A percentile compares a stretch with the other conserved stretches of the same genome.
Evolutionary conservation across 306 rosid species (phyloP).

Genomic region (Oemleria cerasiformis): DNA sequence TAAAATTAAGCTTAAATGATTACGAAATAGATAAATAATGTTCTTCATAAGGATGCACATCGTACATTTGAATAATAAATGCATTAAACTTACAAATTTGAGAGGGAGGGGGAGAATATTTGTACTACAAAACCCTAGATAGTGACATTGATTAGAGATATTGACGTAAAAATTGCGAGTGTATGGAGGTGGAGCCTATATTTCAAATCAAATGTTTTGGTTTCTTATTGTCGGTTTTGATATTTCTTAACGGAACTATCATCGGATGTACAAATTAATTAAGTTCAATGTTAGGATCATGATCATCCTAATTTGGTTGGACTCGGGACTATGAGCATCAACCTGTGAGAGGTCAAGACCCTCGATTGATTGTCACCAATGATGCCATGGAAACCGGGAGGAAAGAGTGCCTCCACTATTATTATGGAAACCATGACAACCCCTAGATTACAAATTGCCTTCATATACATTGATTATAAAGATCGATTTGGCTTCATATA

Average conservation of each 20-base stretch:
- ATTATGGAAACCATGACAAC: too few species aligned
- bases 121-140: neutral
- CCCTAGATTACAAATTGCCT: too few species aligned
- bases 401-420: neutral
- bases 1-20: neutral
- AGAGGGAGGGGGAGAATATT: neutral
- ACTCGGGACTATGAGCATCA: neutral
- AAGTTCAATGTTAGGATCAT: neutral
- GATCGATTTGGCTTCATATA: too few species aligned
- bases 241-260: neutral
- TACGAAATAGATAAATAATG: neutral
- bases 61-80: too few species aligned
- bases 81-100: too few species aligned
- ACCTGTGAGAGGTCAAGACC: neutral
- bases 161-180: neutral
- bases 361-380: neutral
- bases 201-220: neutral
- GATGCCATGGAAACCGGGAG: neutral
- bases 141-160: neutral
- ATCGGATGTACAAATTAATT: neutral
- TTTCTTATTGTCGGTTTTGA: neutral
- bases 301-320: neutral
- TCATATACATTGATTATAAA: too few species aligned
- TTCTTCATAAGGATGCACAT: too few species aligned
- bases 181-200: neutral